Evolutionary conservation across 2,329 filamentous ascomycete species (phyloP).

Genomic region (Ambrosiella beaveri): DNA sequence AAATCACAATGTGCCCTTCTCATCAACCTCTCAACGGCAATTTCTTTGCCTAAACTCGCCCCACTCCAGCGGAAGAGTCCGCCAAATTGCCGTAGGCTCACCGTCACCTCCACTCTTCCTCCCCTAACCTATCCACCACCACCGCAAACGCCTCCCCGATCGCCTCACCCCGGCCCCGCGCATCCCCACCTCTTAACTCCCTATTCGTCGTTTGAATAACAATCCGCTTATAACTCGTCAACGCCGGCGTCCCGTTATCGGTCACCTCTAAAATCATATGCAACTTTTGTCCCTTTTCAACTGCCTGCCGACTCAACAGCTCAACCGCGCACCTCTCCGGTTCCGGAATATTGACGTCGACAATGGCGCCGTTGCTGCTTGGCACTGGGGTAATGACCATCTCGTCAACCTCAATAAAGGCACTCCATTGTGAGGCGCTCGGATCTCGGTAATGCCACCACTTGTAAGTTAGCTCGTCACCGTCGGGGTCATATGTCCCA

Average conservation of each 20-base stretch:
- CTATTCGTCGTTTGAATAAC: constrained; percentile 21
- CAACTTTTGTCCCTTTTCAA: constrained; percentile 26
- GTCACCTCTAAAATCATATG: constrained; percentile 33
- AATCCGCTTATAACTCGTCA: constrained; percentile 31
- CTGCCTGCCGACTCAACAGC: constrained; percentile 21
- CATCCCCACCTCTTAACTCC: constrained; percentile 16
- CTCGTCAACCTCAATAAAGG: constrained; percentile 24
- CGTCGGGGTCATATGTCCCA: constrained; percentile 29
- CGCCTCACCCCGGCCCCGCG: neutral
- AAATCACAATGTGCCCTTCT: too few relatives aligned
- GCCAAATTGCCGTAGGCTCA: neutral
- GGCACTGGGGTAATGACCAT: constrained; percentile 18
- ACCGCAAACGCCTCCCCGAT: constrained; percentile 1
- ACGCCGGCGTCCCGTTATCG: constrained; percentile 24
- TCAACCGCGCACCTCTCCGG: constrained; percentile 24
- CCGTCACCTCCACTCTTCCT: neutral
- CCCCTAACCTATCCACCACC: neutral
- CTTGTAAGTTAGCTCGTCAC: constrained; percentile 25
- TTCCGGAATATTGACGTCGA: constrained; percentile 23
- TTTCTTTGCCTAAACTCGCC: too few relatives aligned
- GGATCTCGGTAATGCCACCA: constrained; percentile 32
- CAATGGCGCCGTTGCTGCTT: constrained; percentile 14
- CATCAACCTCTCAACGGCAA: too few relatives aligned
- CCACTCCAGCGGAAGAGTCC: too few relatives aligned
- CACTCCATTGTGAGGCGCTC: constrained; percentile 24